Evolutionary conservation across 169 alveolate genomes (phyloP), one percentile per base, ranked within the genome.

Genomic region (Eimeria zaria): DNA sequence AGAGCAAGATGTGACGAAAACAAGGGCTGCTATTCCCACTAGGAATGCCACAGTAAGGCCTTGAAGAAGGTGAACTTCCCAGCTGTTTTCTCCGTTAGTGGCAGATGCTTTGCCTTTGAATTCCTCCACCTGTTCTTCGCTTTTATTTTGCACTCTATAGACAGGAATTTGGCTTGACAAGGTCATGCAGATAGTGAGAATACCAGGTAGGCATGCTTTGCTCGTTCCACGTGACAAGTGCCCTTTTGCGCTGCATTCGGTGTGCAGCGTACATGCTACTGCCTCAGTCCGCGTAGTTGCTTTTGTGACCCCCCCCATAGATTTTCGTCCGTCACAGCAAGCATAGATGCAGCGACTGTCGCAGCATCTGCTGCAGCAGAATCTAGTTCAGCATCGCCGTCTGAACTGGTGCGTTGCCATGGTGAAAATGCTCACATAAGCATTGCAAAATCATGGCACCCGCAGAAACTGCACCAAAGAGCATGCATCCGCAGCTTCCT

Each of bases 231-330:
- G 14, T 5, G 78, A 12, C 20, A 22, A 24, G 64, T 30, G 27
- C 88, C 46, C 44, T 62, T 41, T 80, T 80, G 64, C 60, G 46
- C 60, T 46, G 89, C 69, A 24, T 48, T 67, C 89, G 36, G 7
- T 44, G 64, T 48, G 64, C 89, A 80, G 89, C 48, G 89, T 53
- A 80, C 89, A 1, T 48, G 89, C 9, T 80, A 69, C 89, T 80
- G 89, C 89, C 89, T 46, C 41, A 48, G 69, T 33, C 89, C 89
- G 14, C 89, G 89, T 46, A 80, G 89, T 33, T 80, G 89, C 48
- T 33, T n/a, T 46, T 80, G 89, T n/a, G 89, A 46, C 44, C 89
- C 69, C 89, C 48, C 89, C n/a, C 89, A 27, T 27, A 80, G 69
- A 53, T 27, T 39, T 11, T 20, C 39, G 27, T 69, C 89, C 20